Evolutionary conservation across 2,329 filamentous ascomycete species (phyloP).

Genomic region (Monosporascus sp.): DNA sequence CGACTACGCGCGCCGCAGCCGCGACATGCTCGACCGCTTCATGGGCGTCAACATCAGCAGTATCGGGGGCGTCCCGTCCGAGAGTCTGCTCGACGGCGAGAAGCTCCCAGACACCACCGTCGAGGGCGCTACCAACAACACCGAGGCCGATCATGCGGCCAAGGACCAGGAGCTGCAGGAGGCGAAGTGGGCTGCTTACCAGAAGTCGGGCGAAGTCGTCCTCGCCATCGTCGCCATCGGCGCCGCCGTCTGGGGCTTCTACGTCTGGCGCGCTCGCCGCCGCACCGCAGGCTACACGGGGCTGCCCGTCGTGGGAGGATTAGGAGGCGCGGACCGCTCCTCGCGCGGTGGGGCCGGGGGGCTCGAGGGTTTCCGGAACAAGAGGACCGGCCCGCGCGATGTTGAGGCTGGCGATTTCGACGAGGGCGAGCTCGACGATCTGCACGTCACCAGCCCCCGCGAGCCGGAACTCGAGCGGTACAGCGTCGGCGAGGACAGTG

Average conservation of each 20-base stretch:
- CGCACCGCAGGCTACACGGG: slow-evolving; percentile 51
- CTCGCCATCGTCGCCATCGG: slow-evolving; percentile 75
- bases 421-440: slow-evolving; percentile 59
- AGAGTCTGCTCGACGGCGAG: slow-evolving; percentile 80
- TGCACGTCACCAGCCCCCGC: slow-evolving; percentile 47
- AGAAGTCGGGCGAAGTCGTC: slow-evolving; percentile 79
- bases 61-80: slow-evolving; percentile 74
- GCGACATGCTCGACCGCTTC: slow-evolving; percentile 97
- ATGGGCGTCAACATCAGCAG: slow-evolving; percentile 86
- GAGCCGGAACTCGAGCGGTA: slow-evolving; percentile 42
- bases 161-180: slow-evolving; percentile 69
- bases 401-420: slow-evolving; percentile 62
- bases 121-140: slow-evolving; percentile 60
- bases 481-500: slow-evolving; percentile 52
- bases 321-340: slow-evolving; percentile 10
- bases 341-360: slow-evolving; percentile 30
- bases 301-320: slow-evolving; percentile 29
- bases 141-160: slow-evolving; percentile 59
- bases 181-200: slow-evolving; percentile 85
- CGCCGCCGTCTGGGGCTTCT: slow-evolving; percentile 69
- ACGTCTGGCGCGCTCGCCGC: slow-evolving; percentile 58
- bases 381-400: slow-evolving; percentile 39
- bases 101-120: slow-evolving; percentile 74
- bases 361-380: slow-evolving; percentile 43
- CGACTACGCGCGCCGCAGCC: slow-evolving; percentile 76